Conservation (phyloP, 306 rosid genomes). For the Oxytropis ochrocephala region DNA sequence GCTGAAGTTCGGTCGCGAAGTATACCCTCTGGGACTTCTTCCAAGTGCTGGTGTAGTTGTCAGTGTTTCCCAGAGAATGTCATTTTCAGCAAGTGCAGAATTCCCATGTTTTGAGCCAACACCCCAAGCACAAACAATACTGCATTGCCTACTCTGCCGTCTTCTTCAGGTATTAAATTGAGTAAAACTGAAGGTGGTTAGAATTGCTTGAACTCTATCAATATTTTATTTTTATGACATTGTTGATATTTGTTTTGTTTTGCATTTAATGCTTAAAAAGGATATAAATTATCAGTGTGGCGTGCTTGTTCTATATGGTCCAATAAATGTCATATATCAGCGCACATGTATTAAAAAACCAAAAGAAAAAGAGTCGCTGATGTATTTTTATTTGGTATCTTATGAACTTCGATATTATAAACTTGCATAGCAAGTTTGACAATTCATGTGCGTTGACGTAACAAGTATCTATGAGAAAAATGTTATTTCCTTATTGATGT, state of each 20-base stretch:
- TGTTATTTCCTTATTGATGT: too few species aligned
- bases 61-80: too few species aligned
- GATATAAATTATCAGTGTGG: not conserved
- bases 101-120: conserved; percentile 98
- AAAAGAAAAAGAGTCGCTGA: not conserved
- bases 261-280: not conserved
- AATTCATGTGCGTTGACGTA: too few species aligned
- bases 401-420: too few species aligned
- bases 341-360: not conserved
- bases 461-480: too few species aligned
- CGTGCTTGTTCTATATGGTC: not conserved
- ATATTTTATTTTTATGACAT: too few species aligned
- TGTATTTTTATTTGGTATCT: not conserved
- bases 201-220: too few species aligned
- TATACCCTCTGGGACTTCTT: too few species aligned
- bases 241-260: conserved; percentile 2
- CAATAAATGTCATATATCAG: not conserved
- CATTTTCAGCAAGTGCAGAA: conserved; percentile 89
- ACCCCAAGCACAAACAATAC: conserved; percentile 97
- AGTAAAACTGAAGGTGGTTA: conserved; percentile 7
- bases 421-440: too few species aligned
- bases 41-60: too few species aligned
- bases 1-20: conserved; percentile 96
- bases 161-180: conserved; percentile 79
- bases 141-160: conserved; percentile 89